Evolutionary conservation across 352 stramenopile species (phyloP).

Genomic region (Phytophthora constricta): DNA sequence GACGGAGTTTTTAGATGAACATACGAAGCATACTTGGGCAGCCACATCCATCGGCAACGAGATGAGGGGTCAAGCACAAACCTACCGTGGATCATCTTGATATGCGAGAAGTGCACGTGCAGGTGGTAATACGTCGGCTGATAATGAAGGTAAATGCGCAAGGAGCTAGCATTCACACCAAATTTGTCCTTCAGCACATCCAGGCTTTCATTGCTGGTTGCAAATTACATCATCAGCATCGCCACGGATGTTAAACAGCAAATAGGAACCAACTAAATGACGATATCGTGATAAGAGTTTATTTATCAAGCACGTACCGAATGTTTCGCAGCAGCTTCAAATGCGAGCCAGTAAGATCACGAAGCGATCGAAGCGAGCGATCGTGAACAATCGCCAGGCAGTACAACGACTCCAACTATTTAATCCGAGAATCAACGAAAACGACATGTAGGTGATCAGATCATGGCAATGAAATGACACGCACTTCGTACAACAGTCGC

Average conservation of each 20-base stretch:
- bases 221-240: conserved; percentile 4
- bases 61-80: neutral
- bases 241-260: no score
- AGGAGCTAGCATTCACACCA: conserved; percentile 48
- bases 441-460: no score
- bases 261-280: no score
- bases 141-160: conserved; percentile 90
- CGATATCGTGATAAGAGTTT: conserved; percentile 5
- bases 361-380: conserved; percentile 67
- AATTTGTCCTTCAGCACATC: conserved; percentile 61
- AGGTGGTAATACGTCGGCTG: conserved; percentile 91
- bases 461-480: conserved; percentile 1
- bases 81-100: conserved; percentile 81
- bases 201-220: conserved; percentile 61
- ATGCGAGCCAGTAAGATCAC: conserved; percentile 63
- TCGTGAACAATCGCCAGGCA: conserved; percentile 78
- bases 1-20: neutral
- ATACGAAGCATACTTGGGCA: neutral
- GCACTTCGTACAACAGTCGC: neutral
- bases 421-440: neutral
- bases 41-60: neutral
- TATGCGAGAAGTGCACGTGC: conserved; percentile 87
- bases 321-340: conserved; percentile 68
- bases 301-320: conserved; percentile 36
- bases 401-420: conserved; percentile 75